Conservation (phyloP, 2,329 filamentous ascomycete genomes). For the Aspergillus sp. region DNA sequence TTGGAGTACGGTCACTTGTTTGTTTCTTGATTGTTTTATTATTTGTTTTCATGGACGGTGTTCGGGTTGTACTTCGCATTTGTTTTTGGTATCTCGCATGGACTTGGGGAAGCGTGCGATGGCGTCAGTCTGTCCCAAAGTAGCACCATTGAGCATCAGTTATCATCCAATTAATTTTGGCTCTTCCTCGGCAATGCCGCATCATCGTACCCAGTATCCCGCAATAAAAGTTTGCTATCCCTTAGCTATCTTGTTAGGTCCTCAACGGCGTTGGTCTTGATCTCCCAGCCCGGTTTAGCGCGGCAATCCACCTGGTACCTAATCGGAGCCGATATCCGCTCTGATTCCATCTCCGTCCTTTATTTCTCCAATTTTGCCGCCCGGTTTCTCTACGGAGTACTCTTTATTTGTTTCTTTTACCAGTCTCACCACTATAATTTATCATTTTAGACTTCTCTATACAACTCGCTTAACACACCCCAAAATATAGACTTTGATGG, state of each 20-base stretch:
- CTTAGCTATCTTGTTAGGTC: background rate
- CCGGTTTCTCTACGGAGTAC: background rate
- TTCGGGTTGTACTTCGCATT: background rate
- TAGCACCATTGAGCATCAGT: slow-evolving; percentile 9
- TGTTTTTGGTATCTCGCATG: slow-evolving; percentile 6
- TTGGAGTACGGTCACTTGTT: background rate
- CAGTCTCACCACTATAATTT: background rate
- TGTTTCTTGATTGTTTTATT: background rate
- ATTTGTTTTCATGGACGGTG: background rate
- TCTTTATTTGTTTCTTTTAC: background rate
- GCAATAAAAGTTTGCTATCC: background rate
- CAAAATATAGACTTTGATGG: slow-evolving; percentile 13
- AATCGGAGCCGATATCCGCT: slow-evolving; percentile 2
- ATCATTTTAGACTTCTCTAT: background rate
- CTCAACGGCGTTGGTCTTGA: background rate
- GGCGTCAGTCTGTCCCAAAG: slow-evolving; percentile 10
- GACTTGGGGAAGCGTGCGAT: slow-evolving; percentile 8
- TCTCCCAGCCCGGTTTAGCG: slow-evolving; percentile 12
- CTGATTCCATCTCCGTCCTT: background rate
- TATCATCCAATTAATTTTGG: background rate
- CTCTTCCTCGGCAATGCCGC: background rate
- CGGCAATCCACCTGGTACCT: background rate
- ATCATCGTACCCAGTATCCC: background rate
- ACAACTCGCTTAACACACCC: background rate
- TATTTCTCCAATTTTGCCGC: background rate